Conservation (phyloP, 2,329 filamentous ascomycete species). For the Mycosphaerella sp. region DNA sequence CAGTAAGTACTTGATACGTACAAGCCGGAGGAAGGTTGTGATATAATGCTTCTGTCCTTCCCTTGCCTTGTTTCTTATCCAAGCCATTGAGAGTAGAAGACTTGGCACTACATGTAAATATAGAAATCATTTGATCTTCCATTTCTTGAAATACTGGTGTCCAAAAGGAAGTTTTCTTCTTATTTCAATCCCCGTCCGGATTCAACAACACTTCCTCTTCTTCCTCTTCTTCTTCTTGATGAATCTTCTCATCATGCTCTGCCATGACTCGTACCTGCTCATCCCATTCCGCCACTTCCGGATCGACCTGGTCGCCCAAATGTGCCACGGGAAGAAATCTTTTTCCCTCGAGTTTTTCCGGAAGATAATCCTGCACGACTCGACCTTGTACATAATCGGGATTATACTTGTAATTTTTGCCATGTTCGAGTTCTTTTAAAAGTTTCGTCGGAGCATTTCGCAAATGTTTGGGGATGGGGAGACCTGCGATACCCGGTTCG, state of each 20-base stretch:
- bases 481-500: slow-evolving; percentile 73
- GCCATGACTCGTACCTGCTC: slow-evolving; percentile 20
- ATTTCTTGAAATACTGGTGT: too few relatives aligned
- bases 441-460: slow-evolving; percentile 85
- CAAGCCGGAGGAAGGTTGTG: too few relatives aligned
- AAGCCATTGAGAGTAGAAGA: too few relatives aligned
- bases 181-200: slow-evolving; percentile 5
- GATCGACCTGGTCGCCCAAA: slow-evolving; percentile 71
- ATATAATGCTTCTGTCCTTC: too few relatives aligned
- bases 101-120: too few relatives aligned
- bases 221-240: slow-evolving; percentile 16
- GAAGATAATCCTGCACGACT: slow-evolving; percentile 86
- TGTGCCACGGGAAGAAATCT: slow-evolving; percentile 73
- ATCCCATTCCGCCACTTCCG: slow-evolving; percentile 31
- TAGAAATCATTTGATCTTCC: too few relatives aligned
- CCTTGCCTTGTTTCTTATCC: too few relatives aligned
- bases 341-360: slow-evolving; percentile 63
- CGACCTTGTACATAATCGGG: slow-evolving; percentile 77
- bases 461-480: slow-evolving; percentile 81
- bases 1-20: too few relatives aligned
- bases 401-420: slow-evolving; percentile 92
- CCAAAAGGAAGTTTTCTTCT: background rate
- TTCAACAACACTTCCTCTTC: slow-evolving; percentile 12
- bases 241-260: slow-evolving; percentile 12
- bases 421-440: slow-evolving; percentile 90